phyloP scores from a whole-genome alignment of 371 early-diverging fungal species.

The Funneliformis caledonium region DNA sequence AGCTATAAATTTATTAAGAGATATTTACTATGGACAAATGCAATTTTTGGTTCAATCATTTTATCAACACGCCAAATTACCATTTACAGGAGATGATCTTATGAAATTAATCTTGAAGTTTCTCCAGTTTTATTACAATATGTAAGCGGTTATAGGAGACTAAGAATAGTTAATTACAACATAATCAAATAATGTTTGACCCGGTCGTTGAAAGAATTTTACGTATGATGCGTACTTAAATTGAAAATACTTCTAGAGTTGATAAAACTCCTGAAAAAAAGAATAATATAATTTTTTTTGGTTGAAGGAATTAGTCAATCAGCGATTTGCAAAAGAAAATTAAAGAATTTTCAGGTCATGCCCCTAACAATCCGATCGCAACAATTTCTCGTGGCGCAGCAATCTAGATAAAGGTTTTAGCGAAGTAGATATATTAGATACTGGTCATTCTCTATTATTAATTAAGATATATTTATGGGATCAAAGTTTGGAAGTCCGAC shows the following conservation, averaged over 20 bases:
- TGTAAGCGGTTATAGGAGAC: background rate
- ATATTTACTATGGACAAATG: conserved; percentile 24
- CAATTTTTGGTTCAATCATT: conserved; percentile 36
- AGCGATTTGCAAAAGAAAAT: conserved; percentile 48
- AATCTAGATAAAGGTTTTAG: background rate
- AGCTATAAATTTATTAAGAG: background rate
- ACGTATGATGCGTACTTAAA: conserved; percentile 59
- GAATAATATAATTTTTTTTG: conserved; percentile 16
- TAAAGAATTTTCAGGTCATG: background rate
- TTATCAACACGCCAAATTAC: conserved; percentile 13
- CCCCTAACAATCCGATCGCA: conserved; percentile 8
- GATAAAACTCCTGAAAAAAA: conserved; percentile 28
- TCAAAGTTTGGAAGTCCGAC: background rate
- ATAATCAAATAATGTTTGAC: conserved; percentile 54
- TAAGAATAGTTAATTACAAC: conserved; percentile 19
- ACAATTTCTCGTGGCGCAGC: conserved; percentile 23
- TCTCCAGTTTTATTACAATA: background rate
- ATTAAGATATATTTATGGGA: conserved; percentile 27
- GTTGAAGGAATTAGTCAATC: conserved; percentile 32
- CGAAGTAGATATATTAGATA: background rate
- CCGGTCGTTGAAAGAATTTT: conserved; percentile 65
- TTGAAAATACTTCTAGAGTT: conserved; percentile 51
- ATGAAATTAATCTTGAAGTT: conserved; percentile 25
- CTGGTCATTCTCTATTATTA: background rate
- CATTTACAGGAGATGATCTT: conserved; percentile 9